A percentile compares a stretch with the other conserved stretches of the same genome.
Conservation (phyloP, 2,329 filamentous ascomycete genomes). For the Neocucurbitaria cava region DNA sequence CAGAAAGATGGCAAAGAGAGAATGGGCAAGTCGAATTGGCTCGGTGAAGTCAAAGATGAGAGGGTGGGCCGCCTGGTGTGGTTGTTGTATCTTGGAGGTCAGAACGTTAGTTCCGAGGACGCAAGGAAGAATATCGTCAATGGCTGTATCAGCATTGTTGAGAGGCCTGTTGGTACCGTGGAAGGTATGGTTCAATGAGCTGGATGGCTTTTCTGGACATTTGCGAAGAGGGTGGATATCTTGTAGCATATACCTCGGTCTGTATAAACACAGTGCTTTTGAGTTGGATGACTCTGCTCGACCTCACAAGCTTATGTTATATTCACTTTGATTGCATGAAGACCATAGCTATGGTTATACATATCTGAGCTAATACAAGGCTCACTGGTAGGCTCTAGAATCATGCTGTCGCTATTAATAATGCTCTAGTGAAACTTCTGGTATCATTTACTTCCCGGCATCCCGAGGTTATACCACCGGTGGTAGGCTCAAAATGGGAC, state of each 20-base stretch:
- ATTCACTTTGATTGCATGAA: too few species aligned
- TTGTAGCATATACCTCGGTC: neutral
- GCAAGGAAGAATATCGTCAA: slow-evolving; percentile 84
- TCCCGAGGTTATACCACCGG: too few species aligned
- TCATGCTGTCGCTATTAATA: too few species aligned
- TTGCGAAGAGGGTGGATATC: neutral
- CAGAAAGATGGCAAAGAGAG: slow-evolving; percentile 48
- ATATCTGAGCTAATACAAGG: too few species aligned
- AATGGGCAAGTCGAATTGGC: slow-evolving; percentile 56
- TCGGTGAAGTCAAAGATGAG: slow-evolving; percentile 81
- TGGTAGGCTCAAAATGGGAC: neutral
- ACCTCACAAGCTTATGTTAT: neutral
- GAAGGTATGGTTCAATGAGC: slow-evolving; percentile 70
- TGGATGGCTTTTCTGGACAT: neutral
- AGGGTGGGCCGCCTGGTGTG: slow-evolving; percentile 81
- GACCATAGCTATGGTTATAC: too few species aligned
- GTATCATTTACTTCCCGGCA: too few species aligned
- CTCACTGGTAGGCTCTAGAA: too few species aligned
- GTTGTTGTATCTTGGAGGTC: slow-evolving; percentile 88
- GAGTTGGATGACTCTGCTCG: neutral
- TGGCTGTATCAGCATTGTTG: slow-evolving; percentile 86
- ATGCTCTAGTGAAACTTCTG: too few species aligned
- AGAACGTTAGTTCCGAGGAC: slow-evolving; percentile 82
- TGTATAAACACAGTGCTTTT: neutral
- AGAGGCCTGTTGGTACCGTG: slow-evolving; percentile 85